Percentiles rank a stretch among this genome's conserved stretches.
phyloP scores from a whole-genome alignment of 768 basidiomycete genomes.

The Tephrocybe sp. region DNA sequence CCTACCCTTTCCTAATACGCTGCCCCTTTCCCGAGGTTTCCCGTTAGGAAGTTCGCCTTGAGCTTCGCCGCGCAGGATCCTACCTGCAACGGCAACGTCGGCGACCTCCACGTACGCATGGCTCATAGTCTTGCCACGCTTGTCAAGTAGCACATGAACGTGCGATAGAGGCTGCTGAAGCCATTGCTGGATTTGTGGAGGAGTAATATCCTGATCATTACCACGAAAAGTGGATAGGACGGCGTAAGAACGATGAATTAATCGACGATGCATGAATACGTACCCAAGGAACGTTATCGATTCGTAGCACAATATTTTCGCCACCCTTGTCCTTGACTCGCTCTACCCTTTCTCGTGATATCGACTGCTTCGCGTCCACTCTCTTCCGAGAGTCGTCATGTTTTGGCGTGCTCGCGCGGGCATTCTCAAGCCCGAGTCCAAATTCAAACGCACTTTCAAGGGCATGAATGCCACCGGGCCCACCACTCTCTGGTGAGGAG shows the following conservation, averaged over 20 bases:
- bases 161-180: conserved; percentile 66
- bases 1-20: conserved; percentile 73
- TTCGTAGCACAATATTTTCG: conserved; percentile 65
- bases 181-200: conserved; percentile 66
- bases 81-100: conserved; percentile 58
- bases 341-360: neutral
- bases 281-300: conserved; percentile 91
- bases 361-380: neutral
- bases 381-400: conserved; percentile 17
- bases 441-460: conserved; percentile 42
- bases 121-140: conserved; percentile 79
- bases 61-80: conserved; percentile 61
- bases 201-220: conserved; percentile 71
- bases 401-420: conserved; percentile 45
- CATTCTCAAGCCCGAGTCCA: conserved; percentile 30
- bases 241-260: conserved; percentile 1
- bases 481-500: conserved; percentile 29
- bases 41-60: conserved; percentile 32
- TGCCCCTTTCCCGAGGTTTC: conserved; percentile 40
- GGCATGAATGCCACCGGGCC: conserved; percentile 19
- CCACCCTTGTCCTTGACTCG: conserved; percentile 19
- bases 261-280: conserved; percentile 15
- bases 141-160: conserved; percentile 77
- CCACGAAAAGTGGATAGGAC: conserved; percentile 3
- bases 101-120: conserved; percentile 81